Evolutionary conservation across 768 basidiomycete species (phyloP), one percentile per base, ranked within the genome.

Genomic region (Chiua virens): DNA sequence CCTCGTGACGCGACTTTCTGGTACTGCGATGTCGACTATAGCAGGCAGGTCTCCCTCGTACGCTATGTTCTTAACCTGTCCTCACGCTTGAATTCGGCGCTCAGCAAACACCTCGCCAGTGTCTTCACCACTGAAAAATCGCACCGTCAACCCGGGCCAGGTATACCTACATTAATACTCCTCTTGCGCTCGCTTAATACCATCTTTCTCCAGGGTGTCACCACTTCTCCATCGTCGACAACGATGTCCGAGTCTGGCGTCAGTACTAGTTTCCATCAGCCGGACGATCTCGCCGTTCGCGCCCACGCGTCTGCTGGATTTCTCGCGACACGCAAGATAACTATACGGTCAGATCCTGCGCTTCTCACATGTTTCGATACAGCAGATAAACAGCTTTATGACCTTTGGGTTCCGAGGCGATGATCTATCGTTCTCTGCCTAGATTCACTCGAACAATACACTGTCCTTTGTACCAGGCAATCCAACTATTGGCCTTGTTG

Each of bases 301-400:
- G 42, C 49, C n/a, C 59, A 58, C 37, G 22, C 50, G 5, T 58
- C 61, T 34, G 49, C 55, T 39, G 56, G 57, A 43, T 60, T 67
- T 35, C 52, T 63, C 60, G 22, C 67, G 64, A 22, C 63, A 44
- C 72, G 66, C 64, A 76, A 69, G 58, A 63, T 77, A 30, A 57
- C 71, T 20, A 77, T 89, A 59, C 83, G 85, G 37, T 72, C 81
- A 21, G 88, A 91, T 65, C 79, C 85, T 5, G 71, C 85, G 8
- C 72, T 89, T 37, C 63, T 82, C 49, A 87, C 87, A 30, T 86
- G 81, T 55, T 92, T 92, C 59, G 88, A 92, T 66, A 78, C 81
- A 14, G 73, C 78, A 21, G 90, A 92, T 69, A 83, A 77, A 70
- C 85, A 89, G 57, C 73, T 92, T 20, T 90, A 91, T 59, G 80